Conservation (phyloP, 176 grass and related monocot species). For the Themeda triandra region DNA sequence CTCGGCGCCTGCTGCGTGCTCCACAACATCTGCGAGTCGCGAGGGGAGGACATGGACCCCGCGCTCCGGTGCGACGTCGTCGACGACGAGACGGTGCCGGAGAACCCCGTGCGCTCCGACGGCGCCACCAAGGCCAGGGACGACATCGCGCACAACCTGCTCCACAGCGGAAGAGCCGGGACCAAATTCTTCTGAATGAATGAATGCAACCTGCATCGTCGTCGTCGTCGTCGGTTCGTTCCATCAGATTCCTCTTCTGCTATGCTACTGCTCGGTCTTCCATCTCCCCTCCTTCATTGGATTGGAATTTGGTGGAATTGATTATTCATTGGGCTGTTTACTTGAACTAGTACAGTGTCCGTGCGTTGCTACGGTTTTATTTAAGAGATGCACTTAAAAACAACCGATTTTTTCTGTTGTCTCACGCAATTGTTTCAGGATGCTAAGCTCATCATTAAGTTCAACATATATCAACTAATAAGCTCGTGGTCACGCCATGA, state of each 20-base stretch:
- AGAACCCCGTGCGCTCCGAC: slow-evolving; percentile 31
- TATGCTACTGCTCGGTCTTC: neutral
- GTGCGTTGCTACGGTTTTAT: too few relatives aligned
- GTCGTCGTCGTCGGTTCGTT: neutral
- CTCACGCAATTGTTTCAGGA: too few relatives aligned
- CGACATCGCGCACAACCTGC: slow-evolving; percentile 65
- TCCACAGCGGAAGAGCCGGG: slow-evolving; percentile 56
- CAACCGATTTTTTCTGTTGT: too few relatives aligned
- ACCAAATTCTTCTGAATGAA: slow-evolving; percentile 54
- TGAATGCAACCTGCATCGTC: too few relatives aligned
- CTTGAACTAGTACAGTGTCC: too few relatives aligned
- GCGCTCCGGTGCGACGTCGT: slow-evolving; percentile 21
- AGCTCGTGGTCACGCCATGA: too few relatives aligned
- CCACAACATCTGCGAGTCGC: slow-evolving; percentile 59
- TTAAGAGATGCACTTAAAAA: too few relatives aligned
- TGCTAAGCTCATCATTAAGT: too few relatives aligned
- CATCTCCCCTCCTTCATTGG: neutral
- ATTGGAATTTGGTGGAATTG: neutral
- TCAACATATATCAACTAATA: too few relatives aligned
- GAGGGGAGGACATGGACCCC: slow-evolving; percentile 42
- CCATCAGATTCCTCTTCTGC: neutral
- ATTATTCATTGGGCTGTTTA: too few relatives aligned
- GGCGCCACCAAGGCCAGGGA: slow-evolving; percentile 50
- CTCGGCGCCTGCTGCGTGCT: slow-evolving; percentile 75
- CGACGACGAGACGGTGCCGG: slow-evolving; percentile 38